Base-by-base conservation (phyloP, 495 filamentous ascomycete genomes). In the Aspergillus egyptiacus region DNA sequence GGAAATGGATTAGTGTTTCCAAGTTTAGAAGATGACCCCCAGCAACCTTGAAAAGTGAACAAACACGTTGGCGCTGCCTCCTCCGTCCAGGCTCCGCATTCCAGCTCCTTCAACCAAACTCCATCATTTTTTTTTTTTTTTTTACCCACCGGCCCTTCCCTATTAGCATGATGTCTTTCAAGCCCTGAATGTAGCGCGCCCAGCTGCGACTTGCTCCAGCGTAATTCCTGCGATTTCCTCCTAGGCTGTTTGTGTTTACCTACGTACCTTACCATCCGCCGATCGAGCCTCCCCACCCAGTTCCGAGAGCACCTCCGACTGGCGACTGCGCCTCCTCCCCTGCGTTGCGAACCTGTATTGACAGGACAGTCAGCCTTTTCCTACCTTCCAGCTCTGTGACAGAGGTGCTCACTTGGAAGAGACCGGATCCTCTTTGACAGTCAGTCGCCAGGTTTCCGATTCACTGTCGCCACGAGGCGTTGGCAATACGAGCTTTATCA, bases 41-140 rank as follows among this genome's bases (percentile, higher is more conserved):
- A 47, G 31, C 46, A 58, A n/a, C n/a, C n/a, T n/a, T n/a, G n/a
- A n/a, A n/a, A 59, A 59, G 49, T 24, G 46, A 53, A 33, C 56
- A 59, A 59, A 59, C 56, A 53, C 44, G 56, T 50, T 48, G 56
- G 52, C 56, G 56, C 52, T 55, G 56, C 48, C 17, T 36, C 32
- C 31, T 33, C 34, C 25, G 39, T 36, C 53, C 32, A 36, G 27
- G 42, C 49, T 54, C 48, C 46, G 51, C 51, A 54, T 50, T 54
- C 51, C 46, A 54, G 18, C 25, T 35, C 38, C 46, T 25, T 27
- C 33, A 42, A 35, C 32, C 40, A 19, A 32, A n/a, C n/a, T n/a
- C n/a, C n/a, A n/a, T n/a, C n/a, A 13, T 42, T 53, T 44, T 52
- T 43, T 34, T 46, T 40, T 14, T 25, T 35, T 22, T 37, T 22